Percentiles rank a stretch among this genome's conserved stretches.
Conservation (phyloP, 2,329 filamentous ascomycete species). For the Pseudogymnoascus sp. region DNA sequence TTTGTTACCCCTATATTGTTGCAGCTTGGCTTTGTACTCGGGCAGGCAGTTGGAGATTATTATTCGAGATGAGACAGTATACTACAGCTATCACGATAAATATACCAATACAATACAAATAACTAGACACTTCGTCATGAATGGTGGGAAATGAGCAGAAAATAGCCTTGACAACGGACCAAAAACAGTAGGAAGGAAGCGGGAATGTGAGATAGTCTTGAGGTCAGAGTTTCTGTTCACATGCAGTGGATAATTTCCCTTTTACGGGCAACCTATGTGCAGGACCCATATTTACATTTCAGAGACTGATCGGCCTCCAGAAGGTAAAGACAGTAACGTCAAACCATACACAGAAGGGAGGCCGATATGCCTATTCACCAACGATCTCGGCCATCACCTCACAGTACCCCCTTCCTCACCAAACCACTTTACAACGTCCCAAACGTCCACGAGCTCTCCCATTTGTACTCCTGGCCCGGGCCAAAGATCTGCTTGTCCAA, state of each 20-base stretch:
- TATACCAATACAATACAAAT: background rate
- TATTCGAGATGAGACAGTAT: background rate
- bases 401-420: background rate
- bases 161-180: background rate
- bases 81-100: background rate
- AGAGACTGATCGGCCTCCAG: too few species aligned
- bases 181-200: too few species aligned
- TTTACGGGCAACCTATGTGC: background rate
- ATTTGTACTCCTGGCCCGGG: background rate
- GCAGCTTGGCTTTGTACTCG: background rate
- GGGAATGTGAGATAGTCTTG: background rate
- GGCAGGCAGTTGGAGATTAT: background rate
- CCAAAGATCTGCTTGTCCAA: slow-evolving; percentile 32
- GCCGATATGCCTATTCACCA: background rate
- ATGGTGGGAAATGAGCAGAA: background rate
- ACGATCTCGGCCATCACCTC: background rate
- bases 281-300: background rate
- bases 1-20: background rate
- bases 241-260: background rate
- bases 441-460: background rate
- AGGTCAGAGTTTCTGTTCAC: background rate
- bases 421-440: background rate
- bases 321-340: background rate
- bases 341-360: background rate
- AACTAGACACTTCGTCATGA: background rate